Base-by-base conservation (phyloP, 2,329 filamentous ascomycete species). In the Trichoderma guizhouense region DNA sequence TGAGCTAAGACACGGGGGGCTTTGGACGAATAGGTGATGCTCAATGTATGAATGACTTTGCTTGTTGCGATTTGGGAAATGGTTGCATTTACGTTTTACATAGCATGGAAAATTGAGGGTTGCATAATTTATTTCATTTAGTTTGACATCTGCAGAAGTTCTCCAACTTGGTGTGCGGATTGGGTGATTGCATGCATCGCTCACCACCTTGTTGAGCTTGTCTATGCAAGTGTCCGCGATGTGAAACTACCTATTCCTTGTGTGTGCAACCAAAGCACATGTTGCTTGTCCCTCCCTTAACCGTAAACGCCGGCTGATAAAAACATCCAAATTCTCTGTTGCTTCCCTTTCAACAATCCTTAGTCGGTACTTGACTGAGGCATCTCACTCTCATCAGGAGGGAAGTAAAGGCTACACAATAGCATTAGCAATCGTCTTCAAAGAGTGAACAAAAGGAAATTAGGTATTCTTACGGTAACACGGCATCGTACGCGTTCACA, bases 401-500 rank as follows among this genome's bases (percentile, higher is more conserved):
- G 68, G 24, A 70, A 70, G 12, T 70, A 70, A 3, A 55, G 57
- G n/a, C 68, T 70, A 26, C 12, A 6, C 24, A 12, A 34, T n/a
- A 62, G n/a, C 9, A 21, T 61, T 36, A 69, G 39, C 28, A 28
- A 3, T 26, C 9, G 28, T 21, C 28, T 9, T 21, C 12, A 24
- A 21, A 53, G 3, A 9, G 1, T 21, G 28, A 60, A 1, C 1
- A 15, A 30, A 11, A n/a, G 43, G 3, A 21, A 47, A 9, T 2
- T 2, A 12, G 26, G 3, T 14, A 3, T 43, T 18, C 81, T 76
- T 82, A 97, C 94, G 95, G 93, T 12, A 97, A 81, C 43, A 85
- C 82, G 28, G 87, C 76, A 66, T 90, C 85, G 79, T 98, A 98
- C 0, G 92, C 91, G 51, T 83, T 81, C 72, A 92, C 89, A 76